Percentiles rank a stretch among this genome's conserved stretches.
These are phyloP conservation scores for Hemileccinum impolitum DNA, from an alignment of 768 basidiomycete species.

Conservation along the genomic window DNA sequence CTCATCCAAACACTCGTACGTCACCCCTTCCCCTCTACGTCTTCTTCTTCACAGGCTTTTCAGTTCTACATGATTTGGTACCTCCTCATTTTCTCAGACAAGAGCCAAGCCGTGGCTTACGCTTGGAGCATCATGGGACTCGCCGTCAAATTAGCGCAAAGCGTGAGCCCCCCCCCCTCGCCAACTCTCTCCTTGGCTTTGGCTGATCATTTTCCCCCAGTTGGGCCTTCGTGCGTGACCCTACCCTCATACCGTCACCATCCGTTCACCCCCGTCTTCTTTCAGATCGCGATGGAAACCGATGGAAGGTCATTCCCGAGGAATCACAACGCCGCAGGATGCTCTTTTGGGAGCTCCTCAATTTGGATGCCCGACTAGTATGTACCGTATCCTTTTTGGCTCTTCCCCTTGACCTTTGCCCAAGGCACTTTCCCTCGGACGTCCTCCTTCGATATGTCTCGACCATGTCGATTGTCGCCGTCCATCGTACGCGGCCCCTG, in stretches of 20 bases:
- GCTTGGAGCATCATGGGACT: conserved; percentile 79
- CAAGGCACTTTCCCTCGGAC: conserved; percentile 66
- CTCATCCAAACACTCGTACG: conserved; percentile 64
- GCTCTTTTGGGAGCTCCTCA: conserved; percentile 73
- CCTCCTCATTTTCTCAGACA: conserved; percentile 69
- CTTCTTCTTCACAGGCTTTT: conserved; percentile 34
- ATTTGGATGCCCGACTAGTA: conserved; percentile 66
- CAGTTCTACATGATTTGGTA: conserved; percentile 77
- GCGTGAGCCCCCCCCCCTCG: conserved; percentile 42
- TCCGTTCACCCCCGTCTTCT: conserved; percentile 26
- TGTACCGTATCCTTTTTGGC: conserved; percentile 29
- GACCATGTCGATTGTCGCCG: conserved; percentile 61
- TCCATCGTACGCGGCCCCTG: conserved; percentile 32
- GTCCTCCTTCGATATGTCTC: conserved; percentile 65
- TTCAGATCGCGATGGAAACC: conserved; percentile 64
- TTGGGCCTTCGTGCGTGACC: conserved; percentile 60
- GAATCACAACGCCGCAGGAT: conserved; percentile 66
- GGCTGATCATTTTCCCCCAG: conserved; percentile 32
- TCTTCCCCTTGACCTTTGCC: conserved; percentile 6
- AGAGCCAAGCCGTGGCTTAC: conserved; percentile 67
- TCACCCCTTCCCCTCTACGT: conserved; percentile 3
- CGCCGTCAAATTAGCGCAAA: conserved; percentile 68
- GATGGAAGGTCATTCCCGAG: conserved; percentile 65
- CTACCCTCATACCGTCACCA: background rate
- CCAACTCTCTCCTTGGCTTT: background rate